A percentile compares a stretch with the other conserved stretches of the same genome.
Evolutionary conservation across 345 rosid genomes (phyloP).

Genomic region (Mallotus nudiflorus): DNA sequence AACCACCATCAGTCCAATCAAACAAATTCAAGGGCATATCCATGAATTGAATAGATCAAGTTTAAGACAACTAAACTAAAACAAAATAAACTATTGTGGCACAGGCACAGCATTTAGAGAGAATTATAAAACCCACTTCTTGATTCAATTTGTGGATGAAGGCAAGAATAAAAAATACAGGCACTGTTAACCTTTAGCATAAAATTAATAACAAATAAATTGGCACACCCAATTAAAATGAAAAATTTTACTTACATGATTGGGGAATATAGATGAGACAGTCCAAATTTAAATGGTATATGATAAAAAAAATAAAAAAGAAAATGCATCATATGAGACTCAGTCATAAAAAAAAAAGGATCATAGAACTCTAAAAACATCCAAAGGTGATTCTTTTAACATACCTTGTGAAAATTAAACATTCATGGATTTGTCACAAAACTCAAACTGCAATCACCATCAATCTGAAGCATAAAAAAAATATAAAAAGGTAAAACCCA

Average conservation of each 20-base stretch:
- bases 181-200: background rate
- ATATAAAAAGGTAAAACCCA: background rate
- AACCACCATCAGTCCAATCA: constrained; percentile 7
- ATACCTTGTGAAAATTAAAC: constrained; percentile 12
- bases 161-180: constrained; percentile 1
- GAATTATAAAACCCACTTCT: background rate
- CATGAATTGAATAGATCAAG: background rate
- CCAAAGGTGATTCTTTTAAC: background rate
- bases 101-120: background rate
- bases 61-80: background rate
- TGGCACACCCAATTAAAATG: background rate
- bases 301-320: background rate
- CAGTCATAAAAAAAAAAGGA: background rate
- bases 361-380: background rate
- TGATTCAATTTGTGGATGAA: background rate
- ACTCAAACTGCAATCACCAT: constrained; percentile 24
- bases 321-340: background rate
- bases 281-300: background rate
- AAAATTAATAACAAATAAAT: too few species aligned
- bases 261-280: background rate
- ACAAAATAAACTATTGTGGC: background rate
- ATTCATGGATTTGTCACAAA: constrained; percentile 1
- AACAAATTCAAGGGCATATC: constrained; percentile 7
- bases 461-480: constrained; percentile 18
- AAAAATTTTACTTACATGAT: too few species aligned